Base-by-base conservation (phyloP, 225 moss, liverwort and hornwort species). In the Pseudoscleropodium purum region DNA sequence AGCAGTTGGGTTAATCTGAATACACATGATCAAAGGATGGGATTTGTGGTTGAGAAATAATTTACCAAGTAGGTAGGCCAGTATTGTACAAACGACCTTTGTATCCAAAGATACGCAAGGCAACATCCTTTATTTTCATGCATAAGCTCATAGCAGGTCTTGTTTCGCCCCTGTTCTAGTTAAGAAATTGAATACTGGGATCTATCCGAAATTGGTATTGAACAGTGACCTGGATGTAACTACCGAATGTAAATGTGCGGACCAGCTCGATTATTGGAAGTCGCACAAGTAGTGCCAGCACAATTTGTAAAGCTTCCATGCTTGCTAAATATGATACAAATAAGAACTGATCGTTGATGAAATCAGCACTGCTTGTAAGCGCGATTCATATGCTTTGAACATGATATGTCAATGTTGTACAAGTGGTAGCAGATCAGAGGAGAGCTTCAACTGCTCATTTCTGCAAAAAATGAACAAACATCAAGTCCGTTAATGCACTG, bases 381-480 rank as follows among this genome's bases (percentile, higher is more conserved):
- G 24, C 33, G 16, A 25, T 68, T 87, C 87, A 43, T 41, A 51
- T 83, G 76, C 39, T 85, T 59, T 72, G 49, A n/a, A 85, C 85
- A 89, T 64, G 60, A 74, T 29, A 59, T 25, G 64, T 82, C 75
- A 56, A 49, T 76, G 82, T 79, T 90, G 83, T 88, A 70, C 83
- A 90, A 83, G 83, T 72, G 77, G 85, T 62, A 37, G 87, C 78
- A 70, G 70, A 85, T 66, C 87, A 52, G 52, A 4, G 11, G 13
- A 87, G 49, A 77, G 87, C 91, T 85, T 86, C 83, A 86, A 84
- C 90, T 90, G 86, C 86, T 91, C 80, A 59, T 52, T 83, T 89
- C 93, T 93, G 91, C 61, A 62, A 65, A 39, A 73, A 45, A 57
- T 75, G 5, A 45, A 18, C 18, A 10, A 18, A 31, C 64, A 59